Evolutionary conservation across 805 yeast species (phyloP).

Genomic region (Saccharomycopsis malanga): DNA sequence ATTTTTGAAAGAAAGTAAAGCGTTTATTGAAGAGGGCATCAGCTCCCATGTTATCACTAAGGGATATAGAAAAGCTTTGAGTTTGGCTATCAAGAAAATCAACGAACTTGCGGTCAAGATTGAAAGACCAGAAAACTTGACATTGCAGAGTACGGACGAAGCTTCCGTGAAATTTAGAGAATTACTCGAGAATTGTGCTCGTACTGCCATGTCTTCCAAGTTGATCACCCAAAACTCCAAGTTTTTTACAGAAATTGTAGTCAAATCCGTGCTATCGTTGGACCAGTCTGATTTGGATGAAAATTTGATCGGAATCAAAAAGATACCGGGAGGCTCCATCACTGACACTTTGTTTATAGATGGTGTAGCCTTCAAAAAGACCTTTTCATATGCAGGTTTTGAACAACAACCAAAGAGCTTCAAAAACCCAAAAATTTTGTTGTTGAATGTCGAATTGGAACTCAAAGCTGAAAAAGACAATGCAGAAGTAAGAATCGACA

Average conservation of each 20-base stretch:
- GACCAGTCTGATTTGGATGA: slow-evolving; percentile 85
- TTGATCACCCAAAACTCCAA: slow-evolving; percentile 79
- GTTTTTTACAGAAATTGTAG: slow-evolving; percentile 93
- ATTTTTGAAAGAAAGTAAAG: slow-evolving; percentile 80
- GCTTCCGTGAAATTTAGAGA: slow-evolving; percentile 49
- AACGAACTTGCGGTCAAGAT: slow-evolving; percentile 71
- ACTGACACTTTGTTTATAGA: slow-evolving; percentile 84
- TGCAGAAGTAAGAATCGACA: slow-evolving; percentile 94
- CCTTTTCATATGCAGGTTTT: slow-evolving; percentile 96
- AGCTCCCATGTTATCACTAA: slow-evolving; percentile 83
- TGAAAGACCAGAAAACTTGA: slow-evolving; percentile 29
- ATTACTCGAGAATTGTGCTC: slow-evolving; percentile 76
- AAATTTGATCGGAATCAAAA: slow-evolving; percentile 86
- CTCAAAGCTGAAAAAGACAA: slow-evolving; percentile 97
- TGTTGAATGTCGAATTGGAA: slow-evolving; percentile 88
- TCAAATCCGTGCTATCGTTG: slow-evolving; percentile 84
- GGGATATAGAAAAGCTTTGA: slow-evolving; percentile 80
- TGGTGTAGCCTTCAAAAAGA: slow-evolving; percentile 96
- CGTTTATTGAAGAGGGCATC: slow-evolving; percentile 92
- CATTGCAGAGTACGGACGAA: slow-evolving; percentile 34
- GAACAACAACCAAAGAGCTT: slow-evolving; percentile 96
- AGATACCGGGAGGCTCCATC: slow-evolving; percentile 93
- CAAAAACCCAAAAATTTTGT: slow-evolving; percentile 69
- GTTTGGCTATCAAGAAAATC: slow-evolving; percentile 66
- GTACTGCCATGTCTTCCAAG: slow-evolving; percentile 96